Evolutionary conservation across 1,284 basidiomycete genomes (phyloP), one percentile per base, ranked within the genome.

Genomic region (Fomitopsis pinicola): DNA sequence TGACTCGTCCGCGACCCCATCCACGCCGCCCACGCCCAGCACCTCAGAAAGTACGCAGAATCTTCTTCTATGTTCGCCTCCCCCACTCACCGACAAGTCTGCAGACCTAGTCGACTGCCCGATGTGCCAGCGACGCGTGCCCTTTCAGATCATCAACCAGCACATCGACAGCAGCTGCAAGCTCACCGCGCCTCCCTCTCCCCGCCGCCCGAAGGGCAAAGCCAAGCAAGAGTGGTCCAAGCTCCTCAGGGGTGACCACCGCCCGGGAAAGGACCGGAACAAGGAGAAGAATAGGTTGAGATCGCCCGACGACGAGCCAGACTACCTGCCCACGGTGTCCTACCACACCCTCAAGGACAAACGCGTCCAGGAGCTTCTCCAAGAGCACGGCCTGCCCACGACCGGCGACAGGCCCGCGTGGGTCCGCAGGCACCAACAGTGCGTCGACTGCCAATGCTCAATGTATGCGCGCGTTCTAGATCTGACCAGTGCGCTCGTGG

Each of bases 341-440:
- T 91, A 91, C 67, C 76, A 78, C 22, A 82, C 84, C 7, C 72
- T 89, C 55, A 89, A 85, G 66, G 86, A 87, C 52, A 84, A 79
- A 66, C 79, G 81, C 53, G 69, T 91, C 5, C 82, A 79, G 57
- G 84, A 85, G n/a, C 78, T 86, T 65, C 76, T 91, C 15, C 58
- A 66, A 6, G 79, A 83, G 46, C 77, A 85, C 57, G 78, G 75
- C 22, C 72, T 91, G 15, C 75, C 83, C 1, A 74, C 78, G 1
- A 73, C 68, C 14, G 89, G 89, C 10, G 84, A 86, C 66, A 79
- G 82, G 46, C 70, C 75, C 36, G 71, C 74, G 36, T 78, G 83
- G 68, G 78, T 83, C 59, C 76, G 78, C 54, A 79, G 89, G 59
- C 88, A 91, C 73, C 77, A 82, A 69, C 79, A 80, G 88, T 88